Conservation (phyloP, 345 rosid species). For the Ceriops tagal region DNA sequence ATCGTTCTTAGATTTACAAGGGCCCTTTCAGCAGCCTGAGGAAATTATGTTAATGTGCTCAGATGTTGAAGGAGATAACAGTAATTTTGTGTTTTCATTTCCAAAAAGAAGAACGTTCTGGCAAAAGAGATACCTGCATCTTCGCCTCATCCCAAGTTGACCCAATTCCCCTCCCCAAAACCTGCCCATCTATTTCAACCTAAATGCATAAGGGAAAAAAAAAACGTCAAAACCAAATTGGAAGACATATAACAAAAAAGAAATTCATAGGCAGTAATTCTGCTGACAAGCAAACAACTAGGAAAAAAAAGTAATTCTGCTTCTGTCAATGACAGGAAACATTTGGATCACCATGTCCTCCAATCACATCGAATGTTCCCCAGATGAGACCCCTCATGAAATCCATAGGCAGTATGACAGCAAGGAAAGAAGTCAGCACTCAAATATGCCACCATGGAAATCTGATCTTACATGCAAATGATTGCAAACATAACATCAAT, state of each 20-base stretch:
- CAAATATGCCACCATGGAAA: no score
- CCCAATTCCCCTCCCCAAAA: conserved; percentile 81
- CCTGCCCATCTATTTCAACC: conserved; percentile 95
- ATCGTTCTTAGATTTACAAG: conserved; percentile 57
- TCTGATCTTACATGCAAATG: no score
- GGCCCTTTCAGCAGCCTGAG: conserved; percentile 91
- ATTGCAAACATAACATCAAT: no score
- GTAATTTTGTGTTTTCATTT: background rate
- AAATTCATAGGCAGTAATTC: background rate
- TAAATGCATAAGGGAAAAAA: conserved; percentile 26
- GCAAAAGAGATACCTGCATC: conserved; percentile 52
- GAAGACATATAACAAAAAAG: background rate
- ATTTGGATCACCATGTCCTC: background rate
- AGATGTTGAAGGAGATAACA: background rate
- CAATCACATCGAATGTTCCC: no score
- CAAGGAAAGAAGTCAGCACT: no score
- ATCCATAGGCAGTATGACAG: no score
- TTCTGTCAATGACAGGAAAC: background rate
- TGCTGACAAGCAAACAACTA: background rate
- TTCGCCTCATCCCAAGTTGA: conserved; percentile 93
- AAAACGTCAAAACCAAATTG: conserved; percentile 10
- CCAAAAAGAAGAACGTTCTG: conserved; percentile 10
- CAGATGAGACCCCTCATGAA: no score
- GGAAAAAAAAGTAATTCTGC: background rate
- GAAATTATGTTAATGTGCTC: conserved; percentile 15